A percentile compares a stretch with the other conserved stretches of the same genome.
These are phyloP conservation scores for Chlorella sp. DNA, from an alignment of 139 green algal genomes.

Conservation along the genomic window DNA sequence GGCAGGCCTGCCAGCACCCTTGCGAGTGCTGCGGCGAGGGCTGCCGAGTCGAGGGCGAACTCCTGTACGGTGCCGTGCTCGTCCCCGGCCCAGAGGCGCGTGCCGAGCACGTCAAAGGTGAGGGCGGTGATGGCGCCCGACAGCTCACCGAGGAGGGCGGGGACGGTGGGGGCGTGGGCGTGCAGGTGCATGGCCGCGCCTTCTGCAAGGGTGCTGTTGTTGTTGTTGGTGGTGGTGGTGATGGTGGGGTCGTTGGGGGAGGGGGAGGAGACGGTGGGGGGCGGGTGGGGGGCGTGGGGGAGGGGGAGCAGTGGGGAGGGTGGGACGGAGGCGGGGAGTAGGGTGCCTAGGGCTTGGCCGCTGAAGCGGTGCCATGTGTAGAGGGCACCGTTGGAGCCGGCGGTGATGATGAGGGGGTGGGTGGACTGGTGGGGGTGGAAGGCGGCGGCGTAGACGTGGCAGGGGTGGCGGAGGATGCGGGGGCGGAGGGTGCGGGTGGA, in stretches of 20 bases:
- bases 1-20: background rate
- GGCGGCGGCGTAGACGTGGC: slow-evolving; percentile 1
- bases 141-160: background rate
- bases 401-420: background rate
- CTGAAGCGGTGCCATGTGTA: background rate
- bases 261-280: no score
- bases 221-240: no score
- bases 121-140: background rate
- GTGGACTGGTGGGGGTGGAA: background rate
- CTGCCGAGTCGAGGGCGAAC: background rate
- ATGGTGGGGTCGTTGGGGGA: no score
- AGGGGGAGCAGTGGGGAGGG: background rate
- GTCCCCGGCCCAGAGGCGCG: background rate
- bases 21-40: background rate
- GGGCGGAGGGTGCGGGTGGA: background rate
- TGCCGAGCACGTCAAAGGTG: background rate
- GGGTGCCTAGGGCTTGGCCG: background rate
- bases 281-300: background rate
- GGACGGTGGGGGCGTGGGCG: background rate
- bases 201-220: no score
- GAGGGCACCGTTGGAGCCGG: background rate
- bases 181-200: no score
- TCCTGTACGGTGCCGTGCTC: background rate
- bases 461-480: slow-evolving; percentile 3
- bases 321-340: background rate